Base-by-base conservation (phyloP, 2,329 filamentous ascomycete species). In the Fusarium vanettenii region DNA sequence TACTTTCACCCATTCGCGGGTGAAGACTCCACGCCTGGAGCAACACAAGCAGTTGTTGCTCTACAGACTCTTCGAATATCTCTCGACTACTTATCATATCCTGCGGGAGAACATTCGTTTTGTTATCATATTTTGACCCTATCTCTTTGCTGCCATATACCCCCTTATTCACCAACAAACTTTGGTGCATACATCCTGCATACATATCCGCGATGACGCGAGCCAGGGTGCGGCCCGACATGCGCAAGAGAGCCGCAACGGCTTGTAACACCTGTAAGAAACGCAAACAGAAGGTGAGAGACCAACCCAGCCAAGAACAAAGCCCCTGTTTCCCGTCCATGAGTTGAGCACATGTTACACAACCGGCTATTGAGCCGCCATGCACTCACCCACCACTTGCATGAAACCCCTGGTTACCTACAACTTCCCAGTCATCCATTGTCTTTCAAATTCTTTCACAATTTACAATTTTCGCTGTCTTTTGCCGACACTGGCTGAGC, bases 261-360 rank as follows among this genome's bases (percentile, higher is more conserved):
- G 91, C 91, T 45, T 93, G 91, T 80, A 89, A 91, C 73, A 89
- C 85, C 72, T 93, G 91, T 84, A 92, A 91, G 82, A 86, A 87
- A 69, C 87, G 91, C 71, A 93, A 93, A 81, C 91, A 92, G 83
- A 93, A 92, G 86, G 91, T 91, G 79, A 85, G 87, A 52, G 18
- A 57, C 25, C 56, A 60, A 22, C 48, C 18, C 27, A 31, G 5
- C 18, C 11, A 10, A 27, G 9, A 18, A 10, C n/a, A 18, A 22
- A 8, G 16, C 20, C 35, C 29, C 41, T 25, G 41, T 57, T 31
- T 35, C 14, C 45, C n/a, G 14, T 41, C 52, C 31, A 11, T 43
- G 22, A n/a, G 25, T 18, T 29, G 16, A 20, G 33, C 22, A 29
- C 56, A 11, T 20, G 37, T 16, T 20, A 41, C 57, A 60, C 25